A percentile compares a stretch with the other conserved stretches of the same genome.
Conservation (phyloP, 805 yeast species). For the Kazachstania kunashirensis region DNA sequence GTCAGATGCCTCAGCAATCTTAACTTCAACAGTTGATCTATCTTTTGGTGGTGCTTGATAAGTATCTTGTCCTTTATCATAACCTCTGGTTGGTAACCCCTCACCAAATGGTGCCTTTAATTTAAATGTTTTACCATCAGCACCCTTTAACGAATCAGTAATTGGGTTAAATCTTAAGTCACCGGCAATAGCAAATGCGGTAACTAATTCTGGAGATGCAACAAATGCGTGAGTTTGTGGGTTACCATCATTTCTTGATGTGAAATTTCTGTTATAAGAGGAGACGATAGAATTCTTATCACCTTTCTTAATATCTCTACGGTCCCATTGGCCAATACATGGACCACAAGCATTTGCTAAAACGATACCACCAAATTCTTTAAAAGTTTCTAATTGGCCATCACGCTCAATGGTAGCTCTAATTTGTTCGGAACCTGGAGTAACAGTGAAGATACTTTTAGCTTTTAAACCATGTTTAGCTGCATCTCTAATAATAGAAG, state of each 20-base stretch:
- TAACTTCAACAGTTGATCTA: constrained; percentile 64
- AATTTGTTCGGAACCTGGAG: constrained; percentile 97
- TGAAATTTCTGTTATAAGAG: constrained; percentile 96
- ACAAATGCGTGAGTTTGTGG: constrained; percentile 94
- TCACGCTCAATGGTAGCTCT: constrained; percentile 97
- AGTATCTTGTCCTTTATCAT: constrained; percentile 88
- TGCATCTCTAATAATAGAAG: constrained; percentile 85
- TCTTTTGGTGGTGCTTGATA: constrained; percentile 95
- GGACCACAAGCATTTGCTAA: constrained; percentile 99
- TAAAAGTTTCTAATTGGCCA: constrained; percentile 81
- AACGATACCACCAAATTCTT: constrained; percentile 87
- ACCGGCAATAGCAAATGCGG: constrained; percentile 93
- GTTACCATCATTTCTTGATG: constrained; percentile 97
- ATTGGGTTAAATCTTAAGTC: constrained; percentile 94
- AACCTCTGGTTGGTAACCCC: constrained; percentile 83
- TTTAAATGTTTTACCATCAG: constrained; percentile 84
- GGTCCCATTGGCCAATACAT: constrained; percentile 99
- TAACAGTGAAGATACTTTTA: constrained; percentile 83
- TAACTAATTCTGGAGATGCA: constrained; percentile 93
- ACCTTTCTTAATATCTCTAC: constrained; percentile 84
- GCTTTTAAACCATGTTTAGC: constrained; percentile 84
- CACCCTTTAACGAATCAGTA: constrained; percentile 78
- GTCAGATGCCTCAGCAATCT: constrained; percentile 82
- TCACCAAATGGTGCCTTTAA: constrained; percentile 82
- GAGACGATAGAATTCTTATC: constrained; percentile 95